Evolutionary conservation across 805 yeast species (phyloP), one percentile per base, ranked within the genome.

Genomic region (Candida tallmaniae): DNA sequence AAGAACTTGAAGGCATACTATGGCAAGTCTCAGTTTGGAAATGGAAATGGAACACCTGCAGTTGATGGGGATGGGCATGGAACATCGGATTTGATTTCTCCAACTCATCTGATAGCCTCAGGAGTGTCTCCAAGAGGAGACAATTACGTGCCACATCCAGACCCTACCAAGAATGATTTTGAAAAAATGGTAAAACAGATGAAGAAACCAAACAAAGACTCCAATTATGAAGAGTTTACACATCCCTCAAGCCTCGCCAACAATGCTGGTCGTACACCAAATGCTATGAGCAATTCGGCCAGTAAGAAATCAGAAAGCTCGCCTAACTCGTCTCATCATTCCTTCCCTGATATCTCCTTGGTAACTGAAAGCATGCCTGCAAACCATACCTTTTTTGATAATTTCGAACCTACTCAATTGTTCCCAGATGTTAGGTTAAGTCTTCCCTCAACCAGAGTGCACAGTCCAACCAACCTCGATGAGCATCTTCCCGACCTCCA

Each of bases 401-500:
- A 71, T 41, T 75, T 75, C 53, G 76, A 74, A 49, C 80, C 80
- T 12, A 65, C 76, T 11, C 79, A 73, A 41, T 62, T 75, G 42
- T 75, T 75, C 44, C 80, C 80, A 4, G 59, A 51, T 16, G 50
- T 46, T 48, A 65, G 45, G 44, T 43, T 36, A 34, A 62, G 70
- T 36, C 39, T 46, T 12, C 68, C 69, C 3, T 58, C 60, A 4
- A 60, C 68, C 2, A 47, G 69, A 32, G 55, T 57, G 1, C 68
- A 62, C 37, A 54, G 66, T 4, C 70, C 70, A n/a, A 29, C 28
- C 6, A 29, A 40, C 9, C n/a, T n/a, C n/a, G n/a, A n/a, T n/a
- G n/a, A n/a, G n/a, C n/a, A n/a, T n/a, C n/a, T n/a, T n/a, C n/a
- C n/a, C n/a, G n/a, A n/a, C n/a, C n/a, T n/a, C n/a, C n/a, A n/a